Evolutionary conservation across 129 eudicot species (phyloP), one percentile per base, ranked within the genome.

Genomic region (Chrysanthemum makinoi): DNA sequence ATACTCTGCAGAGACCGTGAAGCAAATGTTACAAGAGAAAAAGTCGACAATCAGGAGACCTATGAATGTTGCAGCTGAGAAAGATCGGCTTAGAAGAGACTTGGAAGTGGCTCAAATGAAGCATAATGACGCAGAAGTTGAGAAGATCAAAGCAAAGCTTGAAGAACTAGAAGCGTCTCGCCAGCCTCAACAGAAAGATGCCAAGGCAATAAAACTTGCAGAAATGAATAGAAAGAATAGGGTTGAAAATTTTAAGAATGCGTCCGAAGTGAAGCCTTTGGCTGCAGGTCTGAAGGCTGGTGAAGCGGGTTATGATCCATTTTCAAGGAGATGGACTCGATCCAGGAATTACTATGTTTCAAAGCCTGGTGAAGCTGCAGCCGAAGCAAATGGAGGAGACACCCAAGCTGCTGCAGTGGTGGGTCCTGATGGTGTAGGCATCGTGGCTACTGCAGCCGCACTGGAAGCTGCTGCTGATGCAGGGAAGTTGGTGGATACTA

Each of bases 251-350:
- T 93, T 93, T 60, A 93, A 83, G 68, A 89, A 83, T 72, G 98
- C 98, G 0, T 93, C 98, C 0, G 96, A 80, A 19, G 18, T 85
- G 75, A 93, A 85, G 75, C 83, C 96, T 0, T 79, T 77, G 46
- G 81, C 59, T 47, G 22, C 73, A 3, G 75, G 84, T 66, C 75
- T 89, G 60, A 93, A 89, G 71, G 95, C 94, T 35, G 98, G 98
- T 66, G 95, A 93, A 72, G 96, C 95, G 2, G 98, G 98, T 59
- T 93, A 93, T 60, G 98, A 93, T 77, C 98, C 98, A n/a, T 93
- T 93, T 73, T 93, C 98, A 13, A 89, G 98, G 65, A 83, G 98
- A 71, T 93, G 98, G 98, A 93, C 98, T 1, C 86, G 98, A 77
- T 89, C 96, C 0, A 85, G 86, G 78, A 93, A 93, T 70, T 93